Base-by-base conservation (phyloP, 129 eudicot species). In the Mikania micrantha region DNA sequence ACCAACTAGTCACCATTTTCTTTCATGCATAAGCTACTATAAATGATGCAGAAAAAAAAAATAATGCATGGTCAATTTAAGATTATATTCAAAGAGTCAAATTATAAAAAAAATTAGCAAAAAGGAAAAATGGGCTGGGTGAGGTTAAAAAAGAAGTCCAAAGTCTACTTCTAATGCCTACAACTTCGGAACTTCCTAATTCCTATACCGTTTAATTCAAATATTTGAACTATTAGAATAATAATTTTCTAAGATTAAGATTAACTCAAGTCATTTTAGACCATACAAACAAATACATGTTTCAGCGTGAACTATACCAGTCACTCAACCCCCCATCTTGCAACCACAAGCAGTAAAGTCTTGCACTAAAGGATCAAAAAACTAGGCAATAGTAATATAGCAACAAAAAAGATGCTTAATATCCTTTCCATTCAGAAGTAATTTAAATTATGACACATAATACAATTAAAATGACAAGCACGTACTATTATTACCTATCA, bases 401-500 rank as follows among this genome's bases (percentile, higher is more conserved):
- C 4, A 50, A 20, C 49, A 13, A n/a, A 68, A 17, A 7, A 7
- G 19, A 53, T 8, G 62, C 1, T 31, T 4, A 2, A 10, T 52
- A 29, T 68, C 11, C 15, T 60, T 60, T 27, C 48, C 35, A 9
- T 60, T 3, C 17, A 47, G 8, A 45, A 60, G 60, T 60, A 44
- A 2, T 13, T 4, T 56, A 12, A 9, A 27, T 7, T 22, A 58
- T 44, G 21, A 66, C 66, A 50, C 73, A 44, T 16, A 47, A 36
- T 58, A 85, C 91, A 83, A 32, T 32, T 31, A 32, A 32, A 17
- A 59, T 59, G 65, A 32, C 25, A 32, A 1, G 24, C 12, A 16
- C 19, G 28, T 2, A 13, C 38, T 22, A 56, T 4, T 56, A 80
- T 81, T 88, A 83, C 90, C 88, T 52, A 88, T 75, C 82, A 87